Percentiles rank a stretch among this genome's conserved stretches.
These are phyloP conservation scores for Catenaria anguillulae DNA, from an alignment of 371 early-diverging fungal species.

Conservation along the genomic window DNA sequence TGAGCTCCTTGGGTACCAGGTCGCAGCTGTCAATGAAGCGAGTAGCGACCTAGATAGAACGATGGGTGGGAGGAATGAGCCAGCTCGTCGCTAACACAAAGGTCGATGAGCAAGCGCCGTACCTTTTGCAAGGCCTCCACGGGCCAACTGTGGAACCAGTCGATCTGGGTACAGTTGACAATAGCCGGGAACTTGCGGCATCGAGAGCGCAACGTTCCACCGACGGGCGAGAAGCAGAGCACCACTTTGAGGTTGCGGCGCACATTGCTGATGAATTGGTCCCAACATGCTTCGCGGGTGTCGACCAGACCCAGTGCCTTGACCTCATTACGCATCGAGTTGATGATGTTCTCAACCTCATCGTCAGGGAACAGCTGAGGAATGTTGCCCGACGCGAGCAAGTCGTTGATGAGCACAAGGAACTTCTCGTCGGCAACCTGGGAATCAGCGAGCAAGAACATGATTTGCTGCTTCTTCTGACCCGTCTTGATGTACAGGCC, in stretches of 20 bases:
- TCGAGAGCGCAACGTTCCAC: constrained; percentile 33
- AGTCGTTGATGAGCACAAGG: constrained; percentile 42
- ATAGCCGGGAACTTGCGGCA: constrained; percentile 47
- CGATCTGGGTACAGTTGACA: constrained; percentile 41
- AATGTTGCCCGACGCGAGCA: constrained; percentile 42
- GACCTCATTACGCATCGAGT: constrained; percentile 40
- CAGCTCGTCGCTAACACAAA: too few species aligned
- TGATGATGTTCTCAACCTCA: constrained; percentile 40
- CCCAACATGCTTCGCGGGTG: constrained; percentile 44
- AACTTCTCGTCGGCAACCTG: constrained; percentile 48
- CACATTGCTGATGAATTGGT: constrained; percentile 37
- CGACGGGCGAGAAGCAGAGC: constrained; percentile 45
- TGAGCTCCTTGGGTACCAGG: constrained; percentile 30
- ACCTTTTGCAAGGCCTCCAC: constrained; percentile 42
- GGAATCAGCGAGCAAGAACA: constrained; percentile 42
- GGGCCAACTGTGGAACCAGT: constrained; percentile 49
- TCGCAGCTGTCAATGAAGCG: constrained; percentile 26
- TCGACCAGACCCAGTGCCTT: constrained; percentile 39
- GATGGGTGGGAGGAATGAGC: too few species aligned
- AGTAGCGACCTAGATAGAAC: too few species aligned
- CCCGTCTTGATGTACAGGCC: constrained; percentile 39
- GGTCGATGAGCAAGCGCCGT: constrained; percentile 29
- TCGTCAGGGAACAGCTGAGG: constrained; percentile 47
- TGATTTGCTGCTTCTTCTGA: constrained; percentile 36
- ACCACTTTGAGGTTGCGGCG: constrained; percentile 40